Evolutionary conservation across 2,329 filamentous ascomycete species (phyloP).

Genomic region (Diaporthe longicolla): DNA sequence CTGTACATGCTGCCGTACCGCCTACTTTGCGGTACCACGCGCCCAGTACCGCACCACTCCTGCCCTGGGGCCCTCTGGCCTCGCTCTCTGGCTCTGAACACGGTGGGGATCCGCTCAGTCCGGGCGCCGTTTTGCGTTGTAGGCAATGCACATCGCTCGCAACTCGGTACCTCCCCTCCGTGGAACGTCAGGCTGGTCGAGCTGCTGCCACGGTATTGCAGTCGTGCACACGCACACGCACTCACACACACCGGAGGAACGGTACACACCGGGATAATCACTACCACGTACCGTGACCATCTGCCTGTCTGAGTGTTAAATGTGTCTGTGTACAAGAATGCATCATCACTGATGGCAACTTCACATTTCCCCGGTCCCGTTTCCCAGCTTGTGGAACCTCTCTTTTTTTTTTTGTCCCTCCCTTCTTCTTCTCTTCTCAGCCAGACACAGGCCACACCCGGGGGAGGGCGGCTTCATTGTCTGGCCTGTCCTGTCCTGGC

Average conservation of each 20-base stretch:
- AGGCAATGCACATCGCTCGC: conserved; percentile 21
- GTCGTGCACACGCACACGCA: not conserved
- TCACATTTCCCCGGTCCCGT: not conserved
- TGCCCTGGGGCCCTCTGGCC: not conserved
- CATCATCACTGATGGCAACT: conserved; percentile 11
- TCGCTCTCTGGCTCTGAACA: conserved; percentile 5
- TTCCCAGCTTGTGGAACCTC: conserved; percentile 16
- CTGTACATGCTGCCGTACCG: conserved; percentile 20
- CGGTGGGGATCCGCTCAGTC: conserved; percentile 36
- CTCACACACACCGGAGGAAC: not conserved
- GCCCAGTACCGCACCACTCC: conserved; percentile 1
- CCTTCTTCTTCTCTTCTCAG: not conserved
- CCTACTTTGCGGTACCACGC: conserved; percentile 4
- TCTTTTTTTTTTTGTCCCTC: not conserved
- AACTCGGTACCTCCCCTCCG: conserved; percentile 35
- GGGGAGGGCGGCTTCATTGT: not conserved
- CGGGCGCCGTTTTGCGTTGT: conserved; percentile 32
- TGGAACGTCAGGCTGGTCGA: conserved; percentile 34
- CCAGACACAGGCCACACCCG: not conserved
- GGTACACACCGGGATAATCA: conserved; percentile 11
- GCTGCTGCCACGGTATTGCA: conserved; percentile 19
- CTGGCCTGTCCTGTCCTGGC: conserved; percentile 27
- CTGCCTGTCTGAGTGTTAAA: not conserved
- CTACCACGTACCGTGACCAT: conserved; percentile 3
- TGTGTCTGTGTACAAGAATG: conserved; percentile 26